phyloP scores from a whole-genome alignment of 139 green algal species.

The Chlorella sorokiniana region DNA sequence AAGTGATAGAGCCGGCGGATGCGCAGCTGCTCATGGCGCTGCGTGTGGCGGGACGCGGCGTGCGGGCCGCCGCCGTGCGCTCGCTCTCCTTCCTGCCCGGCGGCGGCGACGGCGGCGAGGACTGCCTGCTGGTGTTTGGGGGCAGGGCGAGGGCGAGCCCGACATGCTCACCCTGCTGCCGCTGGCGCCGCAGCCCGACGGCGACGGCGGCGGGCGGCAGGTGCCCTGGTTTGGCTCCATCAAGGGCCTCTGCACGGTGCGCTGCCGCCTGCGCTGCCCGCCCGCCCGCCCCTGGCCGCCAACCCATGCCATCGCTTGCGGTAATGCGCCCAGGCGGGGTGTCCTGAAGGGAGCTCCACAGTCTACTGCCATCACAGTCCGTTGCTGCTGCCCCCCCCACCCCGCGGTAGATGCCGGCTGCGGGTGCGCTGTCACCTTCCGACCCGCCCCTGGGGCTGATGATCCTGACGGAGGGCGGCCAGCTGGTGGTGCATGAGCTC shows the following conservation, averaged over 20 bases:
- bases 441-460: slow-evolving; percentile 49
- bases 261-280: not conserved
- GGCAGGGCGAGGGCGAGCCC: slow-evolving; percentile 65
- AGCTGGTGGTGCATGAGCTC: slow-evolving; percentile 74
- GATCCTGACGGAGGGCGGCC: slow-evolving; percentile 73
- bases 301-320: no score
- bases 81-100: slow-evolving; percentile 53
- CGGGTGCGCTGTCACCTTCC: not conserved
- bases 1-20: slow-evolving; percentile 1
- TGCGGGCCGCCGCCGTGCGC: slow-evolving; percentile 31
- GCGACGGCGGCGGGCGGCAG: not conserved
- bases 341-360: no score
- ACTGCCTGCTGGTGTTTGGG: slow-evolving; percentile 71
- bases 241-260: slow-evolving; percentile 48
- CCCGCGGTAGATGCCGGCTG: slow-evolving; percentile 13
- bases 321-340: no score
- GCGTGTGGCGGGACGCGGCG: slow-evolving; percentile 27
- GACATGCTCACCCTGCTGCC: slow-evolving; percentile 70
- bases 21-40: slow-evolving; percentile 41
- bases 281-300: no score
- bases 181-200: slow-evolving; percentile 26
- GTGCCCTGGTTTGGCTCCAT: slow-evolving; percentile 79
- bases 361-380: not conserved
- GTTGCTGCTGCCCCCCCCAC: not conserved
- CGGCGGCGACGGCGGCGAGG: slow-evolving; percentile 2